phyloP scores from a whole-genome alignment of 371 early-diverging fungal genomes.

The Rhizopus stolonifer region DNA sequence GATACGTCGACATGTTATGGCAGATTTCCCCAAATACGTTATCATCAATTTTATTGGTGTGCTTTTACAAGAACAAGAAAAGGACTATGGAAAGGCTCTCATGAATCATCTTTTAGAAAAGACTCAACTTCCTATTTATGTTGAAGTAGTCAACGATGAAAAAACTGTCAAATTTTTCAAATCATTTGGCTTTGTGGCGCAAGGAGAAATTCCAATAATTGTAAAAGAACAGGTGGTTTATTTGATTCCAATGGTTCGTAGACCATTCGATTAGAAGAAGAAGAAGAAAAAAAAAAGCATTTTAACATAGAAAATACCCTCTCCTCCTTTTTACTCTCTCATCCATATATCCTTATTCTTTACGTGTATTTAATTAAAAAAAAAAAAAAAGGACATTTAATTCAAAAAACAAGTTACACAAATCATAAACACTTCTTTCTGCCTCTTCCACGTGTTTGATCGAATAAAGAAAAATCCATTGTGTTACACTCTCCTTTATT shows the following conservation, averaged over 20 bases:
- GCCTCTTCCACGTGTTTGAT: neutral
- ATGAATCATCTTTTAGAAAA: conserved; percentile 37
- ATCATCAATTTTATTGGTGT: conserved; percentile 45
- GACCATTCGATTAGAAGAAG: conserved; percentile 21
- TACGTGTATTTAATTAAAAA: too few species aligned
- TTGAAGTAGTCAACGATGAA: conserved; percentile 76
- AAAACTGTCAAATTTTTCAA: conserved; percentile 74
- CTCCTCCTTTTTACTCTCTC: neutral
- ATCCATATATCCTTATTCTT: too few species aligned
- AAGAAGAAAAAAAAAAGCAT: too few species aligned
- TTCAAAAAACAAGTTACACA: neutral
- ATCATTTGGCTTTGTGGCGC: conserved; percentile 30
- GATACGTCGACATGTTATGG: conserved; percentile 33
- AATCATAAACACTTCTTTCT: neutral
- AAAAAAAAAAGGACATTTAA: too few species aligned
- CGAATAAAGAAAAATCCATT: neutral
- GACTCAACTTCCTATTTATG: conserved; percentile 85
- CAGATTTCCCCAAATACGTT: conserved; percentile 20
- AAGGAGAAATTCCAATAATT: conserved; percentile 16
- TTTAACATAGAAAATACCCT: neutral
- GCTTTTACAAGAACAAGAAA: conserved; percentile 43
- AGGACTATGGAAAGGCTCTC: conserved; percentile 40
- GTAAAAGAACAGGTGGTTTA: conserved; percentile 14
- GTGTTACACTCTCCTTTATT: neutral
- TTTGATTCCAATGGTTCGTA: conserved; percentile 36